Base-by-base conservation (phyloP, 2,329 filamentous ascomycete genomes). In the Aspergillus melleus region DNA sequence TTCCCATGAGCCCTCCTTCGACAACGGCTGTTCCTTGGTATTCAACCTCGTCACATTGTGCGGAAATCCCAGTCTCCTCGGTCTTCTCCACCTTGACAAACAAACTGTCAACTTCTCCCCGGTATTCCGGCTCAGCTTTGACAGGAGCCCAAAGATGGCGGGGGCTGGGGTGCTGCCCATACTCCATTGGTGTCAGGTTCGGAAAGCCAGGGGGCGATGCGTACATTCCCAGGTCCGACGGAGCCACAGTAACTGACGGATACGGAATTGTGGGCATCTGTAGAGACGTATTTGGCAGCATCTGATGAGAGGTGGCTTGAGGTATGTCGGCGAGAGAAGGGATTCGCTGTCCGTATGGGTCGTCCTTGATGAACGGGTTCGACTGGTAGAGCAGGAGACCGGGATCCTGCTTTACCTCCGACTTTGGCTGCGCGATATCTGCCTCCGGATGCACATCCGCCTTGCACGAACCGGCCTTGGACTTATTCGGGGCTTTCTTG, bases 401-500 rank as follows among this genome's bases (percentile, higher is more conserved):
- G 29, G 32, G 56, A 49, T 56, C 57, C 51, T 52, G 62, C 52
- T 65, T 70, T 10, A 61, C 53, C 19, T 20, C 57, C 11, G 61
- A 62, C 32, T 62, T 22, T 51, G 63, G 44, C 56, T 60, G 44
- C n/a, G 49, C 26, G 6, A 61, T 20, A 32, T 36, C 14, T 10
- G 54, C 19, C 9, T 55, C 63, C 52, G 66, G 61, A 50, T 56
- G 32, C 22, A 61, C 2, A 12, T 58, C 54, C 39, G 62, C 30
- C 59, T 68, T 65, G 50, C 62, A 62, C 2, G 60, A 53, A 2
- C 63, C 55, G 2, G 58, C 50, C 30, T 70, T 67, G 29, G 66
- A 29, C 47, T 70, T 73, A 26, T 63, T 66, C 10, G 60, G 26
- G 10, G 62, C 54, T 52, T 73, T 75, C 52, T 73, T 76, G 2